Base-by-base conservation (phyloP, 768 basidiomycete genomes). In the Hypholoma fasciculare region DNA sequence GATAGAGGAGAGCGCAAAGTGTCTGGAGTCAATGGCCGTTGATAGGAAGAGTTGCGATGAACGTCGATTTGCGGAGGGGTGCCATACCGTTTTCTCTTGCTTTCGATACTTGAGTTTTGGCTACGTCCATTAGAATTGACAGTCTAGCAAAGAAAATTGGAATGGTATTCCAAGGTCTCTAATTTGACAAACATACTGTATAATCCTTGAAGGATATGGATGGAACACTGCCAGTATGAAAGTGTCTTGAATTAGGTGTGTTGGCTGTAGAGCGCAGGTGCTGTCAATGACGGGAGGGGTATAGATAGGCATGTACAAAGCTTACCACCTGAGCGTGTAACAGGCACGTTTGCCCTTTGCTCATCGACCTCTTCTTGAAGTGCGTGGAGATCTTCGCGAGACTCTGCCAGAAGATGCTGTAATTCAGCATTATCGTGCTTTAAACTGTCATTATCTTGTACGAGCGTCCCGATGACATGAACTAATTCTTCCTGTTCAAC, bases 401-500 rank as follows among this genome's bases (percentile, higher is more conserved):
- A 81, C 50, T 93, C 90, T 2, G 82, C 72, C 7, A 98, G 76
- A 8, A 94, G 71, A 48, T 81, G 82, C 57, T 90, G 88, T 49
- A 96, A 72, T 66, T 96, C 92, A 7, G 82, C 80, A 58, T 91
- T 93, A 65, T 94, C 92, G 17, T 84, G 85, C 70, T 91, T 92
- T 52, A 96, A 74, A 23, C 79, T 79, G 63, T 95, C 91, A 64
- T 94, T 96, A 65, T 92, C 91, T 36, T 86, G 84, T 7, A 95
- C 93, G 30, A 96, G 78, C n/a, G 88, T 85, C 68, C 94, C 92
- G 13, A 97, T 74, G 12, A 94, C 85, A 54, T 78, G 75, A 36
- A 80, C 85, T 16, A 92, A 73, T 64, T 90, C 89, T 14, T 80
- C 71, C 53, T 87, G 79, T 49, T 85, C 84, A 23, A 71, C 66